Evolutionary conservation across 2,329 filamentous ascomycete species (phyloP), one percentile per base, ranked within the genome.

Genomic region (Biscogniauxia sp.): DNA sequence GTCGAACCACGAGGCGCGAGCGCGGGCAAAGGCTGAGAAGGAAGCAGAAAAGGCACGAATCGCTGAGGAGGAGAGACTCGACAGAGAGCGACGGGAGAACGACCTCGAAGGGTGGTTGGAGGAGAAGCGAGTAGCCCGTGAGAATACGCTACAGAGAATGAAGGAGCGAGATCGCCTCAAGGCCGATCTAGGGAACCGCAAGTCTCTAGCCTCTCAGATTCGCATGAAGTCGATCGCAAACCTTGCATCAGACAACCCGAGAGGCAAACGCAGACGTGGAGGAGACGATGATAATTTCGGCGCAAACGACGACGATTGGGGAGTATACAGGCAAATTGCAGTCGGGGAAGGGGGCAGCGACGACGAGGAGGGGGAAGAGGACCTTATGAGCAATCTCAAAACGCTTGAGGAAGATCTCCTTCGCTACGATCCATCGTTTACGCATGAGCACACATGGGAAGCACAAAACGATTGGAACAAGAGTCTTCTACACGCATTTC

Each of bases 151-250:
- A 2, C 83, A 92, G 70, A 92, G 88, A 75, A 96, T 99, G 76
- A 97, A 96, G 75, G 94, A 98, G 68, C 89, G 93, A 56, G 93
- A 98, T 70, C 87, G 93, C 19, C 84, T 97, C 63, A 97, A 97
- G 78, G 92, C 93, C 51, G 95, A 99, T 72, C 85, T 97, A 1
- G 93, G 94, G 59, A 98, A 98, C 77, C 91, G 95, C 72, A 99
- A 99, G 76, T 97, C 93, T 0, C 87, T 97, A 20, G 95, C 95
- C 8, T 95, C 91, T 60, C 94, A 98, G 76, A 96, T 96, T 78
- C 91, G 95, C 64, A 99, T 99, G 95, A 98, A 98, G 79, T 94
- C 89, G 55, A 93, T 99, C 61, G 95, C 95, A 61, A 97, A 97
- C 72, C 88, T 99, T 1, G 95, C 95, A 2, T 93, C 94, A 0